Conservation (phyloP, 1,284 basidiomycete species). For the Ganoderma multipileum region DNA sequence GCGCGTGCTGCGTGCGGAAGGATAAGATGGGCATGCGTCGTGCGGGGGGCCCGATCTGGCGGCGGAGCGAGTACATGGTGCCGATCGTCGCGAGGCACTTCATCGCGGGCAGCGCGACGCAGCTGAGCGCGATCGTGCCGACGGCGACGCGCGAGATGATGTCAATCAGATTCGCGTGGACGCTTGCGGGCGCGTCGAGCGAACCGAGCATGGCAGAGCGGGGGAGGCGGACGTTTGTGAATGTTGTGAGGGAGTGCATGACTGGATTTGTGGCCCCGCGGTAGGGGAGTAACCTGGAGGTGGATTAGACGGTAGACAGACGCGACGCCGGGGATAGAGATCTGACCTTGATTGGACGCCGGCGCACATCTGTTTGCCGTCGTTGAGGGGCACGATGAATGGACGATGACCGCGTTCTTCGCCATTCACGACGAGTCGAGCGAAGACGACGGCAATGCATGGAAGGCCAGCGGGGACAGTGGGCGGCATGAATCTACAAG, state of each 20-base stretch:
- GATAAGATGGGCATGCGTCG: conserved; percentile 46
- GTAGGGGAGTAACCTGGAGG: conserved; percentile 42
- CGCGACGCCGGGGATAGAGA: background rate
- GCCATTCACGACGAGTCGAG: conserved; percentile 40
- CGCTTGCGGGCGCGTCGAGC: conserved; percentile 35
- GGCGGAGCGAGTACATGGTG: conserved; percentile 49
- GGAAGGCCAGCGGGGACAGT: conserved; percentile 45
- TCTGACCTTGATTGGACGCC: conserved; percentile 41
- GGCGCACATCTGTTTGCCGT: conserved; percentile 42
- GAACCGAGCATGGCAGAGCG: conserved; percentile 44
- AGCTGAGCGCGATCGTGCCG: conserved; percentile 46
- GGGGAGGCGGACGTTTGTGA: conserved; percentile 46
- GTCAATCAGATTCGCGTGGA: conserved; percentile 41
- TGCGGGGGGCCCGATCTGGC: conserved; percentile 39
- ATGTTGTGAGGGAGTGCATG: conserved; percentile 48
- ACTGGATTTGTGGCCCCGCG: conserved; percentile 45
- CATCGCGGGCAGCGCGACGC: conserved; percentile 42
- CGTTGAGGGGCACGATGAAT: conserved; percentile 44
- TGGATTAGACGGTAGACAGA: too few species aligned
- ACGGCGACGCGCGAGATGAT: conserved; percentile 48
- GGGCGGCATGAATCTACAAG: conserved; percentile 52
- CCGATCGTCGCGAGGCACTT: conserved; percentile 44
- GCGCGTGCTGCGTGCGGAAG: conserved; percentile 56
- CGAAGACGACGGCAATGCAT: conserved; percentile 45
- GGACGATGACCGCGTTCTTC: conserved; percentile 43